These are phyloP conservation scores for Diplocarpon rosae DNA, from an alignment of 2,329 filamentous ascomycete species.

Conservation along the genomic window DNA sequence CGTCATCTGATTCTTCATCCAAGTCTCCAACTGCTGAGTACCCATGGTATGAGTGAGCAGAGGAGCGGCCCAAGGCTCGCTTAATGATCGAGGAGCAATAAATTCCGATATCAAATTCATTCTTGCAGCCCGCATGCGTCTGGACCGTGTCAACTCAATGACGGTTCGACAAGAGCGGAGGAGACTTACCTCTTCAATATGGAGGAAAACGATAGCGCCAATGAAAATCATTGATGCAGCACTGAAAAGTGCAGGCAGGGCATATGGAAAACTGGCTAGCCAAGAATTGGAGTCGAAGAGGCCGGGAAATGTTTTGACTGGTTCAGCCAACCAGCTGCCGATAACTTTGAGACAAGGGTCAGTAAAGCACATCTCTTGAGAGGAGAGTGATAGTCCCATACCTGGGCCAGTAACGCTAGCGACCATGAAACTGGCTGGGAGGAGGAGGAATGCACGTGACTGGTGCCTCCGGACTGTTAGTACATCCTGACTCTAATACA, in stretches of 20 bases:
- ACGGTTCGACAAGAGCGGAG: rapidly evolving
- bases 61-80: no score
- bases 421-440: conserved; percentile 4
- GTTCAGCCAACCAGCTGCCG: conserved; percentile 1
- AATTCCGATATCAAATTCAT: not conserved
- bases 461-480: conserved; percentile 3
- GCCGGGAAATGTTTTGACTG: not conserved
- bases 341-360: not conserved
- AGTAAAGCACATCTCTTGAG: not conserved
- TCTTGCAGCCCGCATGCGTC: not conserved
- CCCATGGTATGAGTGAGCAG: not conserved
- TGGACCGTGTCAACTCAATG: not conserved
- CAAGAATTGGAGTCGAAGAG: not conserved
- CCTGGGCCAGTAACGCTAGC: conserved; percentile 2
- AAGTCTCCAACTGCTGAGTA: not conserved
- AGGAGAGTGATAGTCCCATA: not conserved
- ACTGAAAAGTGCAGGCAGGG: conserved; percentile 1
- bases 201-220: not conserved
- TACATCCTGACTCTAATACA: not conserved
- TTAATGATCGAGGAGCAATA: not conserved
- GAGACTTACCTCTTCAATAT: not conserved
- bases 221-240: conserved; percentile 1
- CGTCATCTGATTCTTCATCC: not conserved
- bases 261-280: conserved; percentile 2
- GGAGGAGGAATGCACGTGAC: conserved; percentile 4